Conservation (phyloP, 2,329 filamentous ascomycete species). For the Alternaria burnsii region DNA sequence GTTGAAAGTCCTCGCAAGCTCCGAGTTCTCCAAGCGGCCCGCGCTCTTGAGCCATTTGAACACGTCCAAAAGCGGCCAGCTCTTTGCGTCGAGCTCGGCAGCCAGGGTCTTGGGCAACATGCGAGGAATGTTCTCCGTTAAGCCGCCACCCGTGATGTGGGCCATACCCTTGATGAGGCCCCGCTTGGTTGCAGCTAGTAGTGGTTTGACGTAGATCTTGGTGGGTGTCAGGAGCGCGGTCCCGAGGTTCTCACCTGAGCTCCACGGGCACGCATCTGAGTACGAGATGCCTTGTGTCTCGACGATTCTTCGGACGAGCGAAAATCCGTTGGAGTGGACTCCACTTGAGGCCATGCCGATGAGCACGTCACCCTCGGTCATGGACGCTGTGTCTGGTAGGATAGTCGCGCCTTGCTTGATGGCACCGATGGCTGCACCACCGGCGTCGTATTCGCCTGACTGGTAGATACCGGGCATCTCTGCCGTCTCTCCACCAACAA, state of each 20-base stretch:
- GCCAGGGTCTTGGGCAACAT: slow-evolving; percentile 84
- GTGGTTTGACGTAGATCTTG: slow-evolving; percentile 87
- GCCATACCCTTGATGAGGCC: slow-evolving; percentile 87
- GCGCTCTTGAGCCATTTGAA: slow-evolving; percentile 85
- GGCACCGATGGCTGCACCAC: slow-evolving; percentile 87
- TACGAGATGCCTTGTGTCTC: slow-evolving; percentile 76
- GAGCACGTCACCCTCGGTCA: slow-evolving; percentile 84
- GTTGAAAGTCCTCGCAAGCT: slow-evolving; percentile 96
- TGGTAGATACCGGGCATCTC: slow-evolving; percentile 98
- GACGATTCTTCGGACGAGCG: slow-evolving; percentile 90
- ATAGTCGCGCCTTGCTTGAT: slow-evolving; percentile 71
- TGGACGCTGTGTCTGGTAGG: slow-evolving; percentile 77
- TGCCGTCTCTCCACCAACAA: slow-evolving; percentile 97
- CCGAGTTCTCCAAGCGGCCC: slow-evolving; percentile 74
- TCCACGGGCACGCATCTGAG: slow-evolving; percentile 79
- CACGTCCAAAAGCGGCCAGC: slow-evolving; percentile 79
- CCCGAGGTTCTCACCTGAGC: slow-evolving; percentile 69
- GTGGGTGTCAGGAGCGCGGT: slow-evolving; percentile 86
- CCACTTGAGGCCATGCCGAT: slow-evolving; percentile 86
- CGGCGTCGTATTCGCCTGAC: slow-evolving; percentile 89
- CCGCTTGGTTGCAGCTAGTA: slow-evolving; percentile 71
- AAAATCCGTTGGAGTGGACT: slow-evolving; percentile 96
- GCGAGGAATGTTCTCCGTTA: slow-evolving; percentile 92
- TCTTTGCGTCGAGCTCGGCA: slow-evolving; percentile 78
- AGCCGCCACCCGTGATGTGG: slow-evolving; percentile 94